Conservation (phyloP, 2,329 filamentous ascomycete species). For the Colletotrichum higginsianum region DNA sequence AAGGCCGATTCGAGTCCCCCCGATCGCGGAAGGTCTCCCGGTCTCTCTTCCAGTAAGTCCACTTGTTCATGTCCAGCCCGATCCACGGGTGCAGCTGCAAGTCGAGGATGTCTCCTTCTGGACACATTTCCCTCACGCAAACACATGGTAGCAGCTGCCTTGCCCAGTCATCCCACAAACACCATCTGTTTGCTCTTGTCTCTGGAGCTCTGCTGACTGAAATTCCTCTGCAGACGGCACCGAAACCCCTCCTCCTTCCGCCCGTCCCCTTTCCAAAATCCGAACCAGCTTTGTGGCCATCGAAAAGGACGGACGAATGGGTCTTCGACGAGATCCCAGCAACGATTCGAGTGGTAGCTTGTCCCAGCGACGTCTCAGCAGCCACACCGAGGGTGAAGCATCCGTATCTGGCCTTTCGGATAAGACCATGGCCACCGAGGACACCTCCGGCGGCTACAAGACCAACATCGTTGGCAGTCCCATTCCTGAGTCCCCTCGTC, state of each 20-base stretch:
- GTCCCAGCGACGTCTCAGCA: conserved; percentile 54
- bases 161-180: conserved; percentile 9
- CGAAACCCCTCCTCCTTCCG: conserved; percentile 39
- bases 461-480: conserved; percentile 55
- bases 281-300: conserved; percentile 83
- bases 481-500: conserved; percentile 59
- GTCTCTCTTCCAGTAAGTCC: conserved; percentile 60
- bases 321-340: conserved; percentile 63
- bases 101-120: not conserved
- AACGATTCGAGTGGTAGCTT: conserved; percentile 55
- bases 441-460: conserved; percentile 53
- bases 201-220: conserved; percentile 29
- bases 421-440: conserved; percentile 42
- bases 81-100: not conserved
- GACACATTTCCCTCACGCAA: not conserved
- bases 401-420: conserved; percentile 40
- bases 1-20: conserved; percentile 76
- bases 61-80: not conserved
- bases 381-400: conserved; percentile 55
- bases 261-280: conserved; percentile 80
- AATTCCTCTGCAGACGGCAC: conserved; percentile 36
- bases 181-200: not conserved
- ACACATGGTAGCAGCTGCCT: not conserved
- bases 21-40: conserved; percentile 79
- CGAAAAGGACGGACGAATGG: conserved; percentile 74